These are phyloP conservation scores for Crepidotus variabilis DNA, from an alignment of 768 basidiomycete genomes.

Conservation along the genomic window DNA sequence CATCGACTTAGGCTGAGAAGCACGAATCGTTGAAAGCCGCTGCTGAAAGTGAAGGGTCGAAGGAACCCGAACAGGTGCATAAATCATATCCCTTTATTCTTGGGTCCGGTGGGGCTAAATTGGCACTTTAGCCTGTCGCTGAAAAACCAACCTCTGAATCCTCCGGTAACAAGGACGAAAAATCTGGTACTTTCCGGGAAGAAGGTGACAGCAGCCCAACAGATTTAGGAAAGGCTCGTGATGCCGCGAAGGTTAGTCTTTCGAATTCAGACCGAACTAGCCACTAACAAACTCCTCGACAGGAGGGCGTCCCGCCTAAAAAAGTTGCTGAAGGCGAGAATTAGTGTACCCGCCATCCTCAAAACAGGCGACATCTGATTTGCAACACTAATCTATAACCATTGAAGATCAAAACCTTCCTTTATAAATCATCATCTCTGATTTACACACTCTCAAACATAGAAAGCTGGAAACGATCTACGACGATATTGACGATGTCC, in stretches of 20 bases:
- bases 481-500: conserved; percentile 77
- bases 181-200: conserved; percentile 17
- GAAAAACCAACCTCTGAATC: neutral
- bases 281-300: neutral
- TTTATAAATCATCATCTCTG: neutral
- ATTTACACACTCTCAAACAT: no score
- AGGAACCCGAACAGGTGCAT: neutral
- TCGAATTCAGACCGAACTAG: neutral
- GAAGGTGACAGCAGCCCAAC: conserved; percentile 21
- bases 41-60: neutral
- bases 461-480: conserved; percentile 43
- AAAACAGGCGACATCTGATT: no score
- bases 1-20: conserved; percentile 3
- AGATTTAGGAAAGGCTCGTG: conserved; percentile 18
- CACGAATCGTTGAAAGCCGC: conserved; percentile 3
- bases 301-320: conserved; percentile 24
- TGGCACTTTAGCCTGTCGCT: no score
- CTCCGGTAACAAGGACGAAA: conserved; percentile 4
- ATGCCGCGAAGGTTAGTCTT: conserved; percentile 22
- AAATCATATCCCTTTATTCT: no score
- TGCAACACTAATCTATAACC: no score
- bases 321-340: conserved; percentile 10
- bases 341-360: neutral
- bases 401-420: neutral
- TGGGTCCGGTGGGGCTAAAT: no score